A percentile compares a stretch with the other conserved stretches of the same genome.
phyloP scores from a whole-genome alignment of 441 rosid genomes.

The Aleurites moluccanus region DNA sequence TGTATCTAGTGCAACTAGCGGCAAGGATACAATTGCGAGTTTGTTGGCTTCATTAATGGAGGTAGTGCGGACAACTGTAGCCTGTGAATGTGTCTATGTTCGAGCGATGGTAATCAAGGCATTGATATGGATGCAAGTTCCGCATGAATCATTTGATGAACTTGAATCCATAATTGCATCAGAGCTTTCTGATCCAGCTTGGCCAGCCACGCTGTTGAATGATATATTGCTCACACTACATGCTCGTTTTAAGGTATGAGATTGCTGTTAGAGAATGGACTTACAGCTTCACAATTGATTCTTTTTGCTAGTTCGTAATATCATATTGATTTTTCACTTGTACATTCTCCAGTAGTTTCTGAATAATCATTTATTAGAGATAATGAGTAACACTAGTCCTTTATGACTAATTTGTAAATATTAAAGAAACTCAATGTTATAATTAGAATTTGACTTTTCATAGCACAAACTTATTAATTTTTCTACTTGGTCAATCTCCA shows the following conservation, averaged over 20 bases:
- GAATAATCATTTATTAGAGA: background rate
- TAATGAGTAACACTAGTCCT: background rate
- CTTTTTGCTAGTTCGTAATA: background rate
- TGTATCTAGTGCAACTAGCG: constrained; percentile 63
- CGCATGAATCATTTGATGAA: constrained; percentile 94
- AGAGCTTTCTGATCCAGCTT: constrained; percentile 98
- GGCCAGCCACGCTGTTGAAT: constrained; percentile 94
- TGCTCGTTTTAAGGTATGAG: constrained; percentile 97
- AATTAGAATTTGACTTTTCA: background rate
- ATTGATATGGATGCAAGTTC: constrained; percentile 99
- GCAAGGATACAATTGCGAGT: constrained; percentile 90
- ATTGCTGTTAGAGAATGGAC: background rate
- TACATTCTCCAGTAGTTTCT: constrained; percentile 4
- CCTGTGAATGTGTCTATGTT: constrained; percentile 98
- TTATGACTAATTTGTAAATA: background rate
- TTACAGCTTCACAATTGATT: background rate
- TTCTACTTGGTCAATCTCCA: background rate
- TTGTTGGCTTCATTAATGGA: constrained; percentile 96
- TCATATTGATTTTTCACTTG: background rate
- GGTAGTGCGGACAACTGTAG: constrained; percentile 99
- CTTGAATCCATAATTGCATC: constrained; percentile 95
- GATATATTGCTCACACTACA: constrained; percentile 96
- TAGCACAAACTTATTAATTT: background rate
- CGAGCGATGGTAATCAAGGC: constrained; percentile 99
- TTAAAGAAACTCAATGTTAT: background rate